Evolutionary conservation across 306 rosid genomes (phyloP), one percentile per base, ranked within the genome.

Genomic region (Cajanus cajan): DNA sequence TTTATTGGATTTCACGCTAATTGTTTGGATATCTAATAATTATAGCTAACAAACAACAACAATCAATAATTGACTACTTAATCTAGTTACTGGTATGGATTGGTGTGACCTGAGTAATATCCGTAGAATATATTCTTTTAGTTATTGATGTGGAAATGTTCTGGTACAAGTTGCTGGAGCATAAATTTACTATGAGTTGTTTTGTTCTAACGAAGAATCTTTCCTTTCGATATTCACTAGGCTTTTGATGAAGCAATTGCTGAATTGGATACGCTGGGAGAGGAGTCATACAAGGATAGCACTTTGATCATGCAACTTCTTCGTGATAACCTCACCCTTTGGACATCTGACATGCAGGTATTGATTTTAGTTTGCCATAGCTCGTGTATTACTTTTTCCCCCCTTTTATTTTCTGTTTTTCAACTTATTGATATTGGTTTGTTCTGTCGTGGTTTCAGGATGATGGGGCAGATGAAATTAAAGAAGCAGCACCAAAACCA

Each of bases 321-420:
- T 40, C 99, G 99, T 65, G 99, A 96, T 67, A 96, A 96, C 87
- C 97, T 96, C 82, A 93, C 99, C 52, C 97, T 96, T 10, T 96
- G 99, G 98, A 96, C 98, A 74, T 96, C 97, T 13, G 99, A 96
- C 85, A 93, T 96, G 99, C 99, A 96, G 98, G 99, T 93, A 80
- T 18, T 66, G 41, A 41, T 75, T 48, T 66, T 34, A 15, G 62
- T 58, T n/a, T 24, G 12, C 7, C 58, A 1, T 24, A n/a, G 14
- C 59, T 77, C 22, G 4, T 22, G 9, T 11, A 14, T 14, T 10
- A 3, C 43, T 8, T 15, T 8, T 9, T 36, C 7, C 7, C n/a
- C 34, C 5, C 25, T 24, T 44, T 16, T 6, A 1, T 28, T 67
- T 10, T 34, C 3, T 36, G 0, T 21, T 19, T 3, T 19, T 13